These are phyloP conservation scores for Cercospora brassicicola DNA, from an alignment of 2,329 filamentous ascomycete species.

Conservation along the genomic window DNA sequence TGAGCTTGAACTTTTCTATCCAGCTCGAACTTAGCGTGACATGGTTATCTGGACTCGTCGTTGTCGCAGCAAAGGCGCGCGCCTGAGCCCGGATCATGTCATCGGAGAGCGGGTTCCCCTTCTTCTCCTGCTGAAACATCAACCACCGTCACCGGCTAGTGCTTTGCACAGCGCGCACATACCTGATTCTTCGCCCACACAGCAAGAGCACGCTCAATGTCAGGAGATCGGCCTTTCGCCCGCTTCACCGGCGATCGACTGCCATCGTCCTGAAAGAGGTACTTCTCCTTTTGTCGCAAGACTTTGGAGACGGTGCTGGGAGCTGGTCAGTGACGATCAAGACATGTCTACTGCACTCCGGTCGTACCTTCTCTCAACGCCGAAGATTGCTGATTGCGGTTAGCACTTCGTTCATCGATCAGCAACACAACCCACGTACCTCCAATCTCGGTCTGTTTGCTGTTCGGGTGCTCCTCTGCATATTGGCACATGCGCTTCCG, in stretches of 20 bases:
- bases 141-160: background rate
- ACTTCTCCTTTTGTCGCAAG: conserved; percentile 89
- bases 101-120: conserved; percentile 72
- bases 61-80: conserved; percentile 66
- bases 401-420: conserved; percentile 31
- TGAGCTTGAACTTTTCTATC: conserved; percentile 95
- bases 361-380: conserved; percentile 90
- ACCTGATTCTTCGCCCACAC: conserved; percentile 75
- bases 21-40: conserved; percentile 73
- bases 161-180: background rate
- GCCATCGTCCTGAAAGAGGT: conserved; percentile 77
- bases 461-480: conserved; percentile 82
- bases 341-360: background rate
- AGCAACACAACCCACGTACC: conserved; percentile 51
- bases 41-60: conserved; percentile 69
- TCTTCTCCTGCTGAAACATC: conserved; percentile 60
- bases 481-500: conserved; percentile 91
- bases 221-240: conserved; percentile 78
- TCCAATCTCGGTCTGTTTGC: conserved; percentile 96
- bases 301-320: conserved; percentile 97
- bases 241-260: conserved; percentile 78
- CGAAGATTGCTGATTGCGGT: conserved; percentile 69
- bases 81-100: conserved; percentile 84
- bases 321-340: conserved; percentile 18
- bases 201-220: conserved; percentile 86